Evolutionary conservation across 2,329 filamentous ascomycete genomes (phyloP).

Genomic region (Dactylonectria estremocensis): DNA sequence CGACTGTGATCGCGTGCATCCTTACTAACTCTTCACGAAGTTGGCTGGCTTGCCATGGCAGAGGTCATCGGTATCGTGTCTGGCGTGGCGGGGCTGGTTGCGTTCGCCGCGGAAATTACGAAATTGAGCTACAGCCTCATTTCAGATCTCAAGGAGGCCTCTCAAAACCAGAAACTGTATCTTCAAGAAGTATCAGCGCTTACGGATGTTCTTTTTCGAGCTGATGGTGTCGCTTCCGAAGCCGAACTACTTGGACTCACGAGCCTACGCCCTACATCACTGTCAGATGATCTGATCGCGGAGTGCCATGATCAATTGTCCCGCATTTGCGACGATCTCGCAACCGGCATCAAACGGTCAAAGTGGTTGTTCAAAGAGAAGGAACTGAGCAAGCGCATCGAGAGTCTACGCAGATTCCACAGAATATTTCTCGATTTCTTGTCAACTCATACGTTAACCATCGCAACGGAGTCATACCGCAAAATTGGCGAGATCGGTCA

Average conservation of each 20-base stretch:
- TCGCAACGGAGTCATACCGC: slow-evolving; percentile 13
- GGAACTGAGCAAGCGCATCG: slow-evolving; percentile 13
- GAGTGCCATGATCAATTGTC: slow-evolving; percentile 16
- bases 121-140: slow-evolving; percentile 15
- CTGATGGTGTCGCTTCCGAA: slow-evolving; percentile 1
- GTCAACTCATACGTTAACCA: slow-evolving; percentile 3
- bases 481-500: background rate
- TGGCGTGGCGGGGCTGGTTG: slow-evolving; percentile 5
- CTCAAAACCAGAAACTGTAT: slow-evolving; percentile 10
- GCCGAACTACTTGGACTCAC: slow-evolving; percentile 11
- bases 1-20: background rate
- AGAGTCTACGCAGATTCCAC: slow-evolving; percentile 9
- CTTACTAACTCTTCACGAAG: background rate
- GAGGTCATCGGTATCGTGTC: slow-evolving; percentile 13
- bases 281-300: slow-evolving; percentile 2
- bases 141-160: slow-evolving; percentile 1
- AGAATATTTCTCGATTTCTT: slow-evolving; percentile 13
- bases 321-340: slow-evolving; percentile 16
- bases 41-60: background rate
- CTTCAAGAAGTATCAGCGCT: slow-evolving; percentile 13
- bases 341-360: slow-evolving; percentile 8
- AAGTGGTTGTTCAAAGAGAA: slow-evolving; percentile 18
- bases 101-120: slow-evolving; percentile 11
- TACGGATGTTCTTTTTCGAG: slow-evolving; percentile 14
- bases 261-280: slow-evolving; percentile 11